Evolutionary conservation across 169 alveolate species (phyloP).

Genomic region (Plasmodium gallinaceum): DNA sequence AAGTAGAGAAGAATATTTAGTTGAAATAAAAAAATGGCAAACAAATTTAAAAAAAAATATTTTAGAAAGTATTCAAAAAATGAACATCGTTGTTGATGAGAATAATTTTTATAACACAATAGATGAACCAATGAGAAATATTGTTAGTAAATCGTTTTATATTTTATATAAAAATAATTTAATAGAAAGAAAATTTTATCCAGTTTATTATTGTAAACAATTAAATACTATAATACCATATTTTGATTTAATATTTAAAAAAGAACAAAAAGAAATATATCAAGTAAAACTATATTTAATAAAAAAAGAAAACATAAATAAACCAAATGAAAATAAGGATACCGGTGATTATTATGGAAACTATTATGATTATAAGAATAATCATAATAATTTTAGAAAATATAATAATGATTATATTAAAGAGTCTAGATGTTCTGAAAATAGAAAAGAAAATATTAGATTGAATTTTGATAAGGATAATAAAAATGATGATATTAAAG

Average conservation of each 20-base stretch:
- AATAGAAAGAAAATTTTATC: conserved; percentile 37
- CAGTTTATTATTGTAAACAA: conserved; percentile 38
- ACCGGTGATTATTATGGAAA: neutral
- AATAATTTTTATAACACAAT: conserved; percentile 28
- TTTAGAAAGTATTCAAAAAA: conserved; percentile 13
- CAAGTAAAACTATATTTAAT: conserved; percentile 13
- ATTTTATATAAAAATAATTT: conserved; percentile 28
- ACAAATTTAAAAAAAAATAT: conserved; percentile 16
- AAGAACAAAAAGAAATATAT: neutral
- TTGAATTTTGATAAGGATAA: neutral
- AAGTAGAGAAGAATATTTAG: conserved; percentile 14
- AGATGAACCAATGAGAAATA: conserved; percentile 14
- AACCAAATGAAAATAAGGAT: neutral
- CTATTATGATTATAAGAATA: neutral
- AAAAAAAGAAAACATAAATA: neutral
- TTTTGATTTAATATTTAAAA: conserved; percentile 26
- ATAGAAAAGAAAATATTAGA: neutral
- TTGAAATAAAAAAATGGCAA: conserved; percentile 49
- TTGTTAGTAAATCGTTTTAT: conserved; percentile 10
- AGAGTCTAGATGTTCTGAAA: neutral
- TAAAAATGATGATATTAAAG: neutral
- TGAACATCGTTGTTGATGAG: conserved; percentile 29
- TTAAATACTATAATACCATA: conserved; percentile 33
- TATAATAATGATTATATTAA: too few relatives aligned
- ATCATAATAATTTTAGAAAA: neutral